Percentiles rank a stretch among this genome's conserved stretches.
Conservation (phyloP, 2,329 filamentous ascomycete species). For the Coniochaeta prunicola region DNA sequence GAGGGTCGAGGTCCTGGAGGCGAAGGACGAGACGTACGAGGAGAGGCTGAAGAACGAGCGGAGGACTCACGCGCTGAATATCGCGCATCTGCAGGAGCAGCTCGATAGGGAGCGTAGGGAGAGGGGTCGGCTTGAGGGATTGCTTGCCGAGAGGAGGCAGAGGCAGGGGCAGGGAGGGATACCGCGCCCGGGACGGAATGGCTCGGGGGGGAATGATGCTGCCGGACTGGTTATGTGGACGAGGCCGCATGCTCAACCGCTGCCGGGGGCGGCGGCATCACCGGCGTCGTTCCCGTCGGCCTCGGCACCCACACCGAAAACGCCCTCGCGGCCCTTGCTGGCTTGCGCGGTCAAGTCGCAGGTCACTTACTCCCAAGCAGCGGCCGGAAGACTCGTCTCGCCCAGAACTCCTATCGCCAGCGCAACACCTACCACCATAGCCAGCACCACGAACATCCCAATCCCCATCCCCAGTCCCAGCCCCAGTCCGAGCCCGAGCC, state of each 20-base stretch:
- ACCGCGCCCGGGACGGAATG: conserved; percentile 9
- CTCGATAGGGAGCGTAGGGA: conserved; percentile 27
- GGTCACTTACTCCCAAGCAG: conserved; percentile 13
- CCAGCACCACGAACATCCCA: conserved; percentile 1
- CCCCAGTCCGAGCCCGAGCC: conserved; percentile 8
- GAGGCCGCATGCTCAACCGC: conserved; percentile 7
- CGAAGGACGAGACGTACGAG: conserved; percentile 32
- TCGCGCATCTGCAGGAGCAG: conserved; percentile 23
- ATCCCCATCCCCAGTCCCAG: conserved; percentile 1
- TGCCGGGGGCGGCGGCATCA: not conserved
- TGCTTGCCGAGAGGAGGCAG: conserved; percentile 18
- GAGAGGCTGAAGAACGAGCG: conserved; percentile 27
- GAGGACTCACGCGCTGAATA: conserved; percentile 23
- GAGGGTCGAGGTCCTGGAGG: conserved; percentile 27
- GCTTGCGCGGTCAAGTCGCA: conserved; percentile 6
- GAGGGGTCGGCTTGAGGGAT: conserved; percentile 14
- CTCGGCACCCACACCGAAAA: not conserved
- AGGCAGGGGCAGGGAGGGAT: conserved; percentile 13
- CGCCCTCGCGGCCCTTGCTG: not conserved
- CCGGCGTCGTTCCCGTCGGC: conserved; percentile 1
- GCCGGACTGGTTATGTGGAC: conserved; percentile 8
- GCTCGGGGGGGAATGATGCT: conserved; percentile 5
- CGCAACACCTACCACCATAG: conserved; percentile 1
- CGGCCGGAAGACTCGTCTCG: conserved; percentile 1
- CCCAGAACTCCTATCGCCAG: not conserved